Evolutionary conservation across 805 yeast species (phyloP), one percentile per base, ranked within the genome.

Genomic region (Kodamaea restingae): DNA sequence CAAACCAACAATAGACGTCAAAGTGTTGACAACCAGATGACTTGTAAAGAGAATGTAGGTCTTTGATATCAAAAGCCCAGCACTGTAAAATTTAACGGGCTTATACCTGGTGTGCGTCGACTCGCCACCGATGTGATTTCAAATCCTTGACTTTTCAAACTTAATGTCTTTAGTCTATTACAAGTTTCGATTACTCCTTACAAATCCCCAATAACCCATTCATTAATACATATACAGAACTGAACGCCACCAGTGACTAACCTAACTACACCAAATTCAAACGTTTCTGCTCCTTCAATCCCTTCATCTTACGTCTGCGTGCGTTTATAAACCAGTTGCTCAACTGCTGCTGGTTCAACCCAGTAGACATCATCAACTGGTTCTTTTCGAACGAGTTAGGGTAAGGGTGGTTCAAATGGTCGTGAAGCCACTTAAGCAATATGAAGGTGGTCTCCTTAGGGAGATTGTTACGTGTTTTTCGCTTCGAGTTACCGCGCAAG

Each of bases 251-350:
- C 32, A 7, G 32, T 11, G 18, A 18, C 15, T 18, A 15, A 12
- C 15, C 32, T 15, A 6, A 17, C 14, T 27, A 35, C 9, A 35
- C 38, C 32, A 35, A 27, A 18, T 43, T 43, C 35, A 46, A 41
- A 15, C 47, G 27, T 42, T 47, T 51, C 40, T 61, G 63, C 45
- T 73, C 74, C 49, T 73, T 69, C 44, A 76, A 60, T 32, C 58
- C 51, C 54, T 72, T 75, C 37, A 86, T 74, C 54, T 84, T 79
- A 49, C 95, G 69, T 52, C 95, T 71, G 50, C 95, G 75, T 14
- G 91, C 95, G 56, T 86, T 86, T 54, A 86, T 87, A 52, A 86
- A 86, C 95, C 95, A 86, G 55, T 86, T 87, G 48, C 84, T 75
- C 44, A 86, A 71, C 60, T 86, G 95, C 44, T 84, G 87, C 59